These are phyloP conservation scores for Moricandia arvensis DNA, from an alignment of 345 rosid species.

Conservation along the genomic window DNA sequence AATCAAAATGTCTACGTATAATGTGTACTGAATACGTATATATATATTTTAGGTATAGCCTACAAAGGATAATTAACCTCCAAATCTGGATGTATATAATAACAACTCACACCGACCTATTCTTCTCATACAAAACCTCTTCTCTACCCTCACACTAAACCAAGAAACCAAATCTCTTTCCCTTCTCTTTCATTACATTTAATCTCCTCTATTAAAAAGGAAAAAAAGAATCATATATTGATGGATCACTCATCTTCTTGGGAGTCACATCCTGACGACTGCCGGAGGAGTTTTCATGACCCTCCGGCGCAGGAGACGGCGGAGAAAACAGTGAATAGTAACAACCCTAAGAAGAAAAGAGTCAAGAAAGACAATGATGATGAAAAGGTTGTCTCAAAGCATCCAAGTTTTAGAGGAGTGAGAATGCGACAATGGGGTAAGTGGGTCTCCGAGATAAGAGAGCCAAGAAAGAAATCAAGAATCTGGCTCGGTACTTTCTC, in stretches of 20 bases:
- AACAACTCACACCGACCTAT: constrained; percentile 30
- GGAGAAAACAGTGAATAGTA: background rate
- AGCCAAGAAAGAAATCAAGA: constrained; percentile 88
- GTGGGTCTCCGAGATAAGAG: constrained; percentile 97
- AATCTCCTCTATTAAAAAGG: background rate
- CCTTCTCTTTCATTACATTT: constrained; percentile 1
- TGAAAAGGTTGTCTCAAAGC: constrained; percentile 40
- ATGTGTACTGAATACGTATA: constrained; percentile 1
- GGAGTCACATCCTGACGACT: constrained; percentile 1
- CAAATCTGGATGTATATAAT: constrained; percentile 28
- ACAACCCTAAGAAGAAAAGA: constrained; percentile 23
- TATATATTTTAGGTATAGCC: constrained; percentile 15
- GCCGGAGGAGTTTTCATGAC: constrained; percentile 15
- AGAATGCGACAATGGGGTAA: constrained; percentile 96
- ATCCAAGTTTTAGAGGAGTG: constrained; percentile 75
- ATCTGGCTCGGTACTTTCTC: constrained; percentile 97
- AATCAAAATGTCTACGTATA: background rate
- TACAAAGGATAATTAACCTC: constrained; percentile 17
- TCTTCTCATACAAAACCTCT: constrained; percentile 21
- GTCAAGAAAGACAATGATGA: constrained; percentile 20
- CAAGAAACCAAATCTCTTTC: background rate
- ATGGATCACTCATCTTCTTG: constrained; percentile 23
- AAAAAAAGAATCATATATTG: background rate
- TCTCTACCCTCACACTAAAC: constrained; percentile 3
- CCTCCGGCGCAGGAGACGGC: constrained; percentile 10